Percentiles rank a stretch among this genome's conserved stretches.
Evolutionary conservation across 805 yeast genomes (phyloP).

Genomic region (Schwanniomyces sp.): DNA sequence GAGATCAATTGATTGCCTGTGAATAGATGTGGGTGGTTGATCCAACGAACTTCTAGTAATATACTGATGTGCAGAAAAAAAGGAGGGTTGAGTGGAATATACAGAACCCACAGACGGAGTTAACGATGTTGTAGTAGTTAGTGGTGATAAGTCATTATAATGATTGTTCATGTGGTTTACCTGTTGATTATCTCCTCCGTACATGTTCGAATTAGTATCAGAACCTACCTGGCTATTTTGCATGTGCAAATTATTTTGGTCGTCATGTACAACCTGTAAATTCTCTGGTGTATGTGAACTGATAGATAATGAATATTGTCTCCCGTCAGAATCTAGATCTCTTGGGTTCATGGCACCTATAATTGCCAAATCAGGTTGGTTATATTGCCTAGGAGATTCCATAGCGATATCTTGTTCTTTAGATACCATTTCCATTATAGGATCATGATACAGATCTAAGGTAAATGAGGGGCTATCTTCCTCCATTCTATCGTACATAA

Average conservation of each 20-base stretch:
- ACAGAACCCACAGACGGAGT: slow-evolving; percentile 41
- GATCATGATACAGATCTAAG: slow-evolving; percentile 29
- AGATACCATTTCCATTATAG: slow-evolving; percentile 2
- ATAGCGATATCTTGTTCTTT: background rate
- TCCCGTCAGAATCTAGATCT: background rate
- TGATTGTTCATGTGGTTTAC: slow-evolving; percentile 2
- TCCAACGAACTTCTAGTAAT: slow-evolving; percentile 38
- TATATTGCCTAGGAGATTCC: background rate
- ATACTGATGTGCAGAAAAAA: slow-evolving; percentile 44
- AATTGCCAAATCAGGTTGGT: slow-evolving; percentile 3
- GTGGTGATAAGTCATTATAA: slow-evolving; percentile 35
- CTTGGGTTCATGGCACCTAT: background rate
- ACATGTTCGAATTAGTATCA: slow-evolving; percentile 5
- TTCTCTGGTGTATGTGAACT: background rate
- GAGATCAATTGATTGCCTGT: slow-evolving; percentile 34
- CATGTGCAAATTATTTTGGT: background rate
- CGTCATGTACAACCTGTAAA: background rate
- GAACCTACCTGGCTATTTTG: background rate
- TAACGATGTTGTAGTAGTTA: slow-evolving; percentile 44
- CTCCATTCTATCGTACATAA: slow-evolving; percentile 28
- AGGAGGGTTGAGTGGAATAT: slow-evolving; percentile 44
- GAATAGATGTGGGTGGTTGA: slow-evolving; percentile 26
- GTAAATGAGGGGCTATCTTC: slow-evolving; percentile 40
- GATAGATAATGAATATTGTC: background rate
- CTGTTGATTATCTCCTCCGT: background rate